These are phyloP conservation scores for Podospora sp. DNA, from an alignment of 495 filamentous ascomycete species.

Conservation along the genomic window DNA sequence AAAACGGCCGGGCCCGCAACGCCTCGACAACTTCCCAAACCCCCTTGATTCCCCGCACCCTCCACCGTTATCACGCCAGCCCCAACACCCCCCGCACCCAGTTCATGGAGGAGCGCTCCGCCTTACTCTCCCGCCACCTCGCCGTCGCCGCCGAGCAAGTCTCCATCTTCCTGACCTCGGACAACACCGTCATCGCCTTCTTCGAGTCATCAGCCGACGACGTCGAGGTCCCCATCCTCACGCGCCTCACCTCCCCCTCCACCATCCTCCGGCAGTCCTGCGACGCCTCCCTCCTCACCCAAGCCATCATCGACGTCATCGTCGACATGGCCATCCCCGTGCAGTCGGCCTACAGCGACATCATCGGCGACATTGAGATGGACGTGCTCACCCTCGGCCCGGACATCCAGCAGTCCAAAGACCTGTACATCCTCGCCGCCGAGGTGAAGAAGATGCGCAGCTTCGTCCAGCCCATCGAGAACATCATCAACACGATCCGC, in stretches of 20 bases:
- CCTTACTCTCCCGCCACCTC: slow-evolving; percentile 3
- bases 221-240: slow-evolving; percentile 13
- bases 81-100: slow-evolving; percentile 16
- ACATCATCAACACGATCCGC: slow-evolving; percentile 9
- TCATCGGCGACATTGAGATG: slow-evolving; percentile 15
- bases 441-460: slow-evolving; percentile 10
- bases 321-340: slow-evolving; percentile 19
- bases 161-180: slow-evolving; percentile 14
- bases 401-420: slow-evolving; percentile 14
- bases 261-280: slow-evolving; percentile 15
- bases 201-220: slow-evolving; percentile 15
- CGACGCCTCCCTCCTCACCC: slow-evolving; percentile 8
- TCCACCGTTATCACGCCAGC: slow-evolving; percentile 14
- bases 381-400: slow-evolving; percentile 14
- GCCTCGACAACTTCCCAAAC: background rate
- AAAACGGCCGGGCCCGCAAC: background rate
- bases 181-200: slow-evolving; percentile 18
- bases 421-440: slow-evolving; percentile 17
- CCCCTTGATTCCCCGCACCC: slow-evolving; percentile 1
- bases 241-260: slow-evolving; percentile 11
- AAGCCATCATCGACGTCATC: slow-evolving; percentile 13
- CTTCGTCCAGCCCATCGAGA: slow-evolving; percentile 8
- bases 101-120: slow-evolving; percentile 12
- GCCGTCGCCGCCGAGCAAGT: slow-evolving; percentile 12
- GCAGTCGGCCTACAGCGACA: slow-evolving; percentile 8